Evolutionary conservation across 2,329 filamentous ascomycete genomes (phyloP).

Genomic region (Macroventuria anomochaeta): DNA sequence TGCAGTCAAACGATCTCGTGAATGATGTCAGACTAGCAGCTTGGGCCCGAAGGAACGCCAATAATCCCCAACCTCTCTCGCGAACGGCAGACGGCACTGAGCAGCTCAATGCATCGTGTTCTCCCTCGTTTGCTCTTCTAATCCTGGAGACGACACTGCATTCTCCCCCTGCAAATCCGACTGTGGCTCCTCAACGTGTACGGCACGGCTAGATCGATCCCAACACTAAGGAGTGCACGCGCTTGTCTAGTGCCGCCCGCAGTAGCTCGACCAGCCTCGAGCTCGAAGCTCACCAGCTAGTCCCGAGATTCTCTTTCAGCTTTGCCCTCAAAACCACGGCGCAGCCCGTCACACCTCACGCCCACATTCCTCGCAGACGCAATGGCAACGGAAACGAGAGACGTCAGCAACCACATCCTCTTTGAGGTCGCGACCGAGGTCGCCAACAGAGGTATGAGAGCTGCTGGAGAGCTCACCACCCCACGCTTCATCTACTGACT

Average conservation of each 20-base stretch:
- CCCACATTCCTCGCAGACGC: conserved; percentile 19
- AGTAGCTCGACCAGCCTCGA: conserved; percentile 32
- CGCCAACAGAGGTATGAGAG: conserved; percentile 81
- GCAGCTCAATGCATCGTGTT: conserved; percentile 16
- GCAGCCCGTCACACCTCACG: conserved; percentile 15
- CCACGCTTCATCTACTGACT: conserved; percentile 22
- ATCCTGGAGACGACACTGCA: conserved; percentile 6
- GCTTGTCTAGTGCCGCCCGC: conserved; percentile 41
- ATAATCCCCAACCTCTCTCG: conserved; percentile 13
- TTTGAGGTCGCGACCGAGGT: conserved; percentile 98
- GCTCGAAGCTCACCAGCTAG: conserved; percentile 17
- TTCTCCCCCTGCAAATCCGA: conserved; percentile 18
- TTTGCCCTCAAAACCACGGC: conserved; percentile 19
- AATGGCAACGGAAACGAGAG: conserved; percentile 54
- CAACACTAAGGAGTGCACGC: conserved; percentile 28
- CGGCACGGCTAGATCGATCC: conserved; percentile 26
- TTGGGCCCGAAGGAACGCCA: conserved; percentile 2
- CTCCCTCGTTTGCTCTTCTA: conserved; percentile 12
- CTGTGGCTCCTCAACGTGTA: conserved; percentile 27
- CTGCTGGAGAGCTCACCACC: conserved; percentile 11
- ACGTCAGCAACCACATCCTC: conserved; percentile 93
- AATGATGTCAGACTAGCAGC: conserved; percentile 17
- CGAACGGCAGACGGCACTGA: conserved; percentile 6
- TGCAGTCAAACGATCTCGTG: conserved; percentile 6
- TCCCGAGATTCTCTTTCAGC: conserved; percentile 25